Conservation (phyloP, 140 eudicot species). For the Stevia rebaudiana region DNA sequence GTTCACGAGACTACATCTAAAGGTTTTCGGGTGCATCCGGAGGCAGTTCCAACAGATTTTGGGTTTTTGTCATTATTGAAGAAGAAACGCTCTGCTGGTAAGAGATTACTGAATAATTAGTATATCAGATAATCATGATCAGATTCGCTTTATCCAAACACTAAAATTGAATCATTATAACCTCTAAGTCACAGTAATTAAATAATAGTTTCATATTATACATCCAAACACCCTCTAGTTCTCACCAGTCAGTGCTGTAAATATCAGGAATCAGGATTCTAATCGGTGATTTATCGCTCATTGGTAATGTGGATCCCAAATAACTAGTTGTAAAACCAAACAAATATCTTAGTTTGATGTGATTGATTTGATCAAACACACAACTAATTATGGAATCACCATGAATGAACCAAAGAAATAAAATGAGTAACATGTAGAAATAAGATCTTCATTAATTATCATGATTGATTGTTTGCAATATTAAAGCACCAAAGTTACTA, state of each 20-base stretch:
- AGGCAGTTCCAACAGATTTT: constrained; percentile 40
- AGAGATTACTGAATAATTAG: constrained; percentile 13
- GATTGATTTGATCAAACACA: no score
- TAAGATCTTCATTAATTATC: no score
- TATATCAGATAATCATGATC: constrained; percentile 1
- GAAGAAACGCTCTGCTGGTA: constrained; percentile 94
- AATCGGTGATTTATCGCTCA: no score
- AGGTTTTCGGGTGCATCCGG: constrained; percentile 46
- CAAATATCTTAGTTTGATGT: no score
- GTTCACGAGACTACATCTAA: constrained; percentile 36
- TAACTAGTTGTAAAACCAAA: no score
- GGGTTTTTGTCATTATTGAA: constrained; percentile 55
- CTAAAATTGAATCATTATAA: not conserved
- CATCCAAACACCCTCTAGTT: constrained; percentile 2
- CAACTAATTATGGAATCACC: no score
- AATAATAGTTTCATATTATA: not conserved
- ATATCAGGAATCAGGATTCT: no score
- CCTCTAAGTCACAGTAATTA: not conserved
- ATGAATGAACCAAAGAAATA: no score
- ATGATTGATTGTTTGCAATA: no score
- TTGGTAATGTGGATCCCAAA: no score
- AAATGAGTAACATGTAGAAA: no score
- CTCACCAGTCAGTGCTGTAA: not conserved
- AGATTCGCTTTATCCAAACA: not conserved
- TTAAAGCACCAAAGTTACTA: no score